A percentile compares a stretch with the other conserved stretches of the same genome.
These are phyloP conservation scores for Suillus subluteus DNA, from an alignment of 768 basidiomycete genomes.

Conservation along the genomic window DNA sequence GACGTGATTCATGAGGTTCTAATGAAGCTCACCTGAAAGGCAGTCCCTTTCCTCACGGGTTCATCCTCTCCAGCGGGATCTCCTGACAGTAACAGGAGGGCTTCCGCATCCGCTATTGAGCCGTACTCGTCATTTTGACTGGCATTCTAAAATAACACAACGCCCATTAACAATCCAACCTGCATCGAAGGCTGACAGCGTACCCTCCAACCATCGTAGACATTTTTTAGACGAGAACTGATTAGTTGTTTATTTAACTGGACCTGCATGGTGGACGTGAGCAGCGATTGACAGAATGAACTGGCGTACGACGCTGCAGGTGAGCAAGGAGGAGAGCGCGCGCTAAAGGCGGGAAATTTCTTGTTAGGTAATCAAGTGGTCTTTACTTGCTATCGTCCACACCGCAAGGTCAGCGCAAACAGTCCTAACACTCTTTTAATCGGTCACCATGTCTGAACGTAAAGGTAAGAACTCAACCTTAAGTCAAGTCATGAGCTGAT, in stretches of 20 bases:
- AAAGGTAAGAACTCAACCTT: constrained; percentile 55
- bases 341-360: constrained; percentile 34
- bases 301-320: constrained; percentile 21
- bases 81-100: constrained; percentile 72
- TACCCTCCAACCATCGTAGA: constrained; percentile 69
- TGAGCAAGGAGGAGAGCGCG: constrained; percentile 26
- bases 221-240: constrained; percentile 55
- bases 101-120: constrained; percentile 69
- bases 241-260: constrained; percentile 71
- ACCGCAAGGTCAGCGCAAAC: not conserved
- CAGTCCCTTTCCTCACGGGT: constrained; percentile 88
- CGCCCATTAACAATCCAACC: constrained; percentile 18
- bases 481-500: constrained; percentile 10
- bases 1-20: not conserved
- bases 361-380: constrained; percentile 34
- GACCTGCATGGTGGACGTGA: constrained; percentile 54
- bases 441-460: constrained; percentile 73
- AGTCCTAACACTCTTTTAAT: constrained; percentile 1
- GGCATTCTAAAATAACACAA: constrained; percentile 50
- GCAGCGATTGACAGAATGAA: constrained; percentile 14
- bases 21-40: constrained; percentile 74
- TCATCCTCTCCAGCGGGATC: constrained; percentile 87
- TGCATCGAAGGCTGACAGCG: constrained; percentile 26
- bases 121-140: constrained; percentile 71
- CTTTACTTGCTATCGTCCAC: constrained; percentile 5